Evolutionary conservation across 495 filamentous ascomycete species (phyloP).

Genomic region (Penicillium desertorum): DNA sequence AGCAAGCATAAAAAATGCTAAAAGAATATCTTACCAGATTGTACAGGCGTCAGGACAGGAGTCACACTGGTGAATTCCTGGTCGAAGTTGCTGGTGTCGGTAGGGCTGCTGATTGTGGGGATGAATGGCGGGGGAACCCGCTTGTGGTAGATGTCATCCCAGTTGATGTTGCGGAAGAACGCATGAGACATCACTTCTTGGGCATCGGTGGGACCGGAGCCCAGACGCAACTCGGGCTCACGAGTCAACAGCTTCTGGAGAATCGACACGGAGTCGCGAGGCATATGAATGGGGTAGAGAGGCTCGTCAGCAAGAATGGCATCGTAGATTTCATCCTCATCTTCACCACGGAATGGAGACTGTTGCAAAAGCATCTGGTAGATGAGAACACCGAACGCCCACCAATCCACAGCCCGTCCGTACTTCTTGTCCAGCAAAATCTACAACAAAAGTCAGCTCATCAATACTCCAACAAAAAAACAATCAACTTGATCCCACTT

Average conservation of each 20-base stretch:
- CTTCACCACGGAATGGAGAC: constrained; percentile 97
- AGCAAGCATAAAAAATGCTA: not conserved
- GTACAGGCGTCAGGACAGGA: constrained; percentile 93
- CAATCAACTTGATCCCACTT: constrained; percentile 27
- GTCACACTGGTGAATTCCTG: constrained; percentile 98
- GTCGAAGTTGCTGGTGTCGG: constrained; percentile 99
- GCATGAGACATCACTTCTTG: constrained; percentile 99
- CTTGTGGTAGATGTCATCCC: constrained; percentile 98
- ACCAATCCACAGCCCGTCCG: constrained; percentile 98
- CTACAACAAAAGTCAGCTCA: constrained; percentile 44
- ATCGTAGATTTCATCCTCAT: constrained; percentile 99
- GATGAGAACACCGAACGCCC: constrained; percentile 99
- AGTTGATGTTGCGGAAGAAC: constrained; percentile 97
- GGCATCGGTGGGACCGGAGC: constrained; percentile 93
- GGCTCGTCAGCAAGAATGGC: constrained; percentile 98
- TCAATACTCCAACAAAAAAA: no score
- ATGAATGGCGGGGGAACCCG: constrained; percentile 83
- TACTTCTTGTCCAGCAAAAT: constrained; percentile 99
- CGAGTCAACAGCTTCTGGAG: constrained; percentile 96
- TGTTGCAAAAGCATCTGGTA: constrained; percentile 99
- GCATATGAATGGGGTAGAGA: constrained; percentile 98
- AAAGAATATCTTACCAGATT: constrained; percentile 73
- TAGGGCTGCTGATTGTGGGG: constrained; percentile 82
- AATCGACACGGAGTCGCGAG: constrained; percentile 94
- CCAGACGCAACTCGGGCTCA: constrained; percentile 89